Evolutionary conservation across 140 eudicot genomes (phyloP), one percentile per base, ranked within the genome.

Genomic region (Bidens hawaiensis): DNA sequence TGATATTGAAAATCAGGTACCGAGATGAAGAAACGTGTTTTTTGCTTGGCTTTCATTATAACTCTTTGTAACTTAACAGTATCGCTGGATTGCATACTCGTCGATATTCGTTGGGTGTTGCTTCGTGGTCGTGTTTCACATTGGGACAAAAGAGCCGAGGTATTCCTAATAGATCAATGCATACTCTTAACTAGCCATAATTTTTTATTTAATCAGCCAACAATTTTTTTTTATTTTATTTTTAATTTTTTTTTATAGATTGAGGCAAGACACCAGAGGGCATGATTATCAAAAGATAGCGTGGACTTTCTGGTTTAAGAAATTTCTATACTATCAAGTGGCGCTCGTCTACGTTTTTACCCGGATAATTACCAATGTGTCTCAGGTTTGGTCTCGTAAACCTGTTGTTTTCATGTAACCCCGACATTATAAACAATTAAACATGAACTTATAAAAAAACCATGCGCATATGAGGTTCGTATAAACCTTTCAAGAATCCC

Each of bases 61-160:
- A 63, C 30, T 64, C 16, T 5, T 27, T 27, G 34, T 53, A 25
- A 31, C 24, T 75, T 60, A 26, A 60, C 94, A 90, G 94, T 90
- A 90, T 68, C 90, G 94, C 49, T 84, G 94, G 97, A 83, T 87
- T 25, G 97, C 96, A 26, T 87, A 78, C 81, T 31, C 80, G 0
- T 84, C 94, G 49, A 84, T 90, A 70, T 76, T 76, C 53, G 67
- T 87, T 58, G 97, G 96, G 50, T 82, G 96, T 54, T 90, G 94
- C 76, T 90, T 90, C 34, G 96, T 90, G 69, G 81, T 60, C 48
- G 33, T 90, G 58, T 90, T 90, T 72, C 82, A 74, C 23, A 64
- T 87, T 36, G 95, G 97, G 53, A 90, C 87, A 7, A 76, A 75
- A 84, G 97, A 90, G 74, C 97, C 95, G 14, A 87, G 97, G 97